Conservation (phyloP, 345 rosid species). For the Garcia nutans region DNA sequence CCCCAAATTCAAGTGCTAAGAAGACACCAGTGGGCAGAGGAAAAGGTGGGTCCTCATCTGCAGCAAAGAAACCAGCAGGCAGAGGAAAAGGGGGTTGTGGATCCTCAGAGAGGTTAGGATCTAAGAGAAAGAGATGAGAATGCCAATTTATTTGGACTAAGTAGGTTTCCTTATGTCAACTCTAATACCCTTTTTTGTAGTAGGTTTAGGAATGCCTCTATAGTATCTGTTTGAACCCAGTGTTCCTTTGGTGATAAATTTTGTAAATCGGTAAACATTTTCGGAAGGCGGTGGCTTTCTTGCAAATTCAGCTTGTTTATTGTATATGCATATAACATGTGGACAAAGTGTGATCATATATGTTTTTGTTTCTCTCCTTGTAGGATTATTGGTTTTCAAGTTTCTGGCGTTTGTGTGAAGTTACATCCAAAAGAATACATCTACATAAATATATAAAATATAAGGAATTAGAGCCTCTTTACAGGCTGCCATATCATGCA, state of each 20-base stretch:
- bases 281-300: not conserved
- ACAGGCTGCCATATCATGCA: too few species aligned
- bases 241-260: not conserved
- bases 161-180: not conserved
- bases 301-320: not conserved
- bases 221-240: not conserved
- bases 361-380: too few species aligned
- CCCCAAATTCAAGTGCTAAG: conserved; percentile 47
- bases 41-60: conserved; percentile 20
- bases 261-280: not conserved
- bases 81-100: conserved; percentile 58
- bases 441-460: too few species aligned
- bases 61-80: conserved; percentile 35
- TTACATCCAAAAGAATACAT: too few species aligned
- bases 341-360: too few species aligned
- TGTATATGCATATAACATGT: too few species aligned
- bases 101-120: conserved; percentile 34
- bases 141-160: not conserved
- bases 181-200: not conserved
- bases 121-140: conserved; percentile 71
- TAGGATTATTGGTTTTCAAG: too few species aligned
- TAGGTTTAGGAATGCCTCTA: not conserved
- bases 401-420: too few species aligned
- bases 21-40: conserved; percentile 36
- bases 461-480: too few species aligned